These are phyloP conservation scores for Boletus patriciae DNA, from an alignment of 768 basidiomycete species.

Conservation along the genomic window DNA sequence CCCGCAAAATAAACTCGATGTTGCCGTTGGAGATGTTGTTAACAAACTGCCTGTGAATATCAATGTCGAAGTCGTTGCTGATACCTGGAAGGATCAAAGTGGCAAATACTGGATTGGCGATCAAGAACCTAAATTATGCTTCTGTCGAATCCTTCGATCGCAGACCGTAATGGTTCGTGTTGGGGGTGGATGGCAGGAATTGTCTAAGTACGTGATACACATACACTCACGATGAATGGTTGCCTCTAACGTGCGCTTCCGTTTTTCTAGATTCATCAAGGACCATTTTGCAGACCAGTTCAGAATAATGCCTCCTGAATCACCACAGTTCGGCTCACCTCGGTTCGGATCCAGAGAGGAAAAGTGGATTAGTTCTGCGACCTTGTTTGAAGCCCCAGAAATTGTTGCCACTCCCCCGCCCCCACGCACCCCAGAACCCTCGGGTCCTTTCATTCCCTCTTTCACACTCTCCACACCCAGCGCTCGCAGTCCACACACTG, in stretches of 20 bases:
- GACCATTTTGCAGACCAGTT: constrained; percentile 85
- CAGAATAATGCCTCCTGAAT: constrained; percentile 62
- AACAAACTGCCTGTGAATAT: constrained; percentile 86
- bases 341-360: constrained; percentile 53
- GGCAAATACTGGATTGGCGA: constrained; percentile 97
- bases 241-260: constrained; percentile 2
- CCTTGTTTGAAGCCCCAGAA: constrained; percentile 59
- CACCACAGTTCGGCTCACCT: constrained; percentile 47
- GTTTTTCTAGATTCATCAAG: constrained; percentile 68
- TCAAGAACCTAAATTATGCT: constrained; percentile 85
- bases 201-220: constrained; percentile 73
- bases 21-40: constrained; percentile 89
- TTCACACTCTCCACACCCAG: constrained; percentile 58
- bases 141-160: constrained; percentile 86
- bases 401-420: constrained; percentile 36
- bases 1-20: constrained; percentile 88
- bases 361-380: constrained; percentile 82
- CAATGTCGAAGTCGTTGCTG: constrained; percentile 75
- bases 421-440: constrained; percentile 72
- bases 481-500: constrained; percentile 45
- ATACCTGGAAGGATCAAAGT: constrained; percentile 89
- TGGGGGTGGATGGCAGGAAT: constrained; percentile 91
- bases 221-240: not conserved
- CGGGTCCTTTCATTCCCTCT: constrained; percentile 55
- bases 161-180: constrained; percentile 97